Evolutionary conservation across 129 eudicot genomes (phyloP).

Genomic region (Flaveria sonorensis): DNA sequence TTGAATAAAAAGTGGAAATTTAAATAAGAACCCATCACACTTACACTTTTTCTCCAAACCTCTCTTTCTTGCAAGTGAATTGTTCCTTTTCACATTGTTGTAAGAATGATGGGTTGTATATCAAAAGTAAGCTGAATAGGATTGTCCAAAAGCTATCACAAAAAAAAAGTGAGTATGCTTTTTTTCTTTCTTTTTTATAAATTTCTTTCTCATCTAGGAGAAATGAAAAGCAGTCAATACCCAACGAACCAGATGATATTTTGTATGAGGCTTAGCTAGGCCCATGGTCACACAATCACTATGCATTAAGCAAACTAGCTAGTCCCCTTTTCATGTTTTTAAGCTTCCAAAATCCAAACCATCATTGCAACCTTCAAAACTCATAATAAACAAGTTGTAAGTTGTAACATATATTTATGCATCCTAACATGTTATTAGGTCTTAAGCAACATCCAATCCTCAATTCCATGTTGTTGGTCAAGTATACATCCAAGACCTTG

Average conservation of each 20-base stretch:
- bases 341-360: neutral
- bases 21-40: neutral
- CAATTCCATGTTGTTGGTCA: neutral
- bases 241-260: too few relatives aligned
- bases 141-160: too few relatives aligned
- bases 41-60: neutral
- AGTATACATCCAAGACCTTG: neutral
- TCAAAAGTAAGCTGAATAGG: too few relatives aligned
- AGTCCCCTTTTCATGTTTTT: neutral
- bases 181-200: too few relatives aligned
- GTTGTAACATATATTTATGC: neutral
- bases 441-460: neutral
- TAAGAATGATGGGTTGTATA: conserved; percentile 4
- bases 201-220: too few relatives aligned
- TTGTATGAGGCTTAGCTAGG: too few relatives aligned
- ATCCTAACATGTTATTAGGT: neutral
- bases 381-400: neutral
- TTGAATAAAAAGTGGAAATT: neutral
- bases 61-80: neutral
- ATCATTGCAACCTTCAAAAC: neutral
- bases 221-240: too few relatives aligned
- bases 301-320: neutral
- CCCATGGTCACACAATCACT: neutral
- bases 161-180: too few relatives aligned
- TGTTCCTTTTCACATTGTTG: neutral